Evolutionary conservation across 2,329 filamentous ascomycete species (phyloP).

Genomic region (Colletotrichum sp.): DNA sequence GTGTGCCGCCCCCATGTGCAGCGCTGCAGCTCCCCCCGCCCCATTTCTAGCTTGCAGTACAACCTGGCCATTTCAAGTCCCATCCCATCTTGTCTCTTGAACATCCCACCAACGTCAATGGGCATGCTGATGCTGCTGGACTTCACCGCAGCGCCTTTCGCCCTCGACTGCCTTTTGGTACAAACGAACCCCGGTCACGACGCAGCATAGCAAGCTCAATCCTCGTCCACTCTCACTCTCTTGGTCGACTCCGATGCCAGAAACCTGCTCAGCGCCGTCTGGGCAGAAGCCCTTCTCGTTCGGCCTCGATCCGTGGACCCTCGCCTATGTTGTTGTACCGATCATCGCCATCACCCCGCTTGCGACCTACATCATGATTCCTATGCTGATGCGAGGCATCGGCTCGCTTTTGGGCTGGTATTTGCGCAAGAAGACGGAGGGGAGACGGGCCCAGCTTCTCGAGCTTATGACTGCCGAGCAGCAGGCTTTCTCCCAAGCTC

Average conservation of each 20-base stretch:
- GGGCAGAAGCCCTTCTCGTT: constrained; percentile 30
- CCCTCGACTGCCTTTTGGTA: not conserved
- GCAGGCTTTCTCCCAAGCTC: constrained; percentile 31
- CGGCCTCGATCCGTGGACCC: constrained; percentile 31
- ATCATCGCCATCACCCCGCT: constrained; percentile 24
- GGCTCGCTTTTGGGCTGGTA: constrained; percentile 62
- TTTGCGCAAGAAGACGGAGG: constrained; percentile 67
- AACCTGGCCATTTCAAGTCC: constrained; percentile 15
- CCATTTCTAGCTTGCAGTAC: constrained; percentile 14
- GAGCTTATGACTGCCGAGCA: constrained; percentile 54
- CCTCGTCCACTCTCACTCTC: not conserved
- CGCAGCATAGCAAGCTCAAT: not conserved
- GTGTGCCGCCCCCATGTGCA: constrained; percentile 7
- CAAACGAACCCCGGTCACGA: not conserved
- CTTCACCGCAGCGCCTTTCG: constrained; percentile 4
- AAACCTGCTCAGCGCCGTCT: constrained; percentile 32
- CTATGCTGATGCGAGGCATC: constrained; percentile 39
- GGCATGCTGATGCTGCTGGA: constrained; percentile 14
- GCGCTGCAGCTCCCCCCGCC: constrained; percentile 13
- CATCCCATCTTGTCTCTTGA: not conserved
- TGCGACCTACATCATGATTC: constrained; percentile 36
- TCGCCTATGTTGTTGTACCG: constrained; percentile 30
- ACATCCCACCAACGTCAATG: constrained; percentile 13
- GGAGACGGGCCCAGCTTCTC: constrained; percentile 63
- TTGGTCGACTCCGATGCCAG: constrained; percentile 25